Evolutionary conservation across 2,329 filamentous ascomycete species (phyloP), one percentile per base, ranked within the genome.

Genomic region (Fusarium sp.): DNA sequence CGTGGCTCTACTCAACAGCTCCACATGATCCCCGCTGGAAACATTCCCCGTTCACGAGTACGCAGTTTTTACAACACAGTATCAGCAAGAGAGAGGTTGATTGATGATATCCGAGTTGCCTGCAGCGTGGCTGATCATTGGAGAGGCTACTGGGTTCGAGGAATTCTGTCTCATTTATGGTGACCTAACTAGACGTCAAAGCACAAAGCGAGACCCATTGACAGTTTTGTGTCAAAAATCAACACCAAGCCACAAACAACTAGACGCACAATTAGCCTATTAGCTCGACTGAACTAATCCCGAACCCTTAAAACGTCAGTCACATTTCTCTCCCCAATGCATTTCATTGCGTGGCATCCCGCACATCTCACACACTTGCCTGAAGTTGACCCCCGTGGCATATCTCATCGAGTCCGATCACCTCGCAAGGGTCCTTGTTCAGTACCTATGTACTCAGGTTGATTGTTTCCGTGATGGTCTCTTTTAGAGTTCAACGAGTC

Each of bases 401-500:
- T 72, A 74, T 74, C 60, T 73, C 41, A 73, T 73, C 47, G 65
- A 55, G 63, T 72, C 54, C 69, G 54, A 72, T 63, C 52, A 71
- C 54, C 62, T 74, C 39, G 48, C 66, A 51, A 60, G 70, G 70
- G 60, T n/a, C 62, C 61, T 54, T 59, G 70, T 61, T 41, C 14
- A 33, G 17, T 47, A n/a, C n/a, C n/a, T n/a, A 20, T 33, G 33
- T 33, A 33, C 12, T 38, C 26, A 48, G 28, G 41, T 51, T 45
- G 45, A 38, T 44, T 56, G 36, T 35, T 58, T 70, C 58, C 26
- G 39, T 41, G 17, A 63, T 62, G 41, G 39, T 41, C 48, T 64
- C 52, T 57, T 55, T 67, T 47, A 57, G 38, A 70, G 41, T 59
- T 70, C 55, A 36, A 20, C 33, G 44, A 36, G 31, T 58, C 15